A percentile compares a stretch with the other conserved stretches of the same genome.
Conservation (phyloP, 345 rosid genomes). For the Melaleuca quinquenervia region DNA sequence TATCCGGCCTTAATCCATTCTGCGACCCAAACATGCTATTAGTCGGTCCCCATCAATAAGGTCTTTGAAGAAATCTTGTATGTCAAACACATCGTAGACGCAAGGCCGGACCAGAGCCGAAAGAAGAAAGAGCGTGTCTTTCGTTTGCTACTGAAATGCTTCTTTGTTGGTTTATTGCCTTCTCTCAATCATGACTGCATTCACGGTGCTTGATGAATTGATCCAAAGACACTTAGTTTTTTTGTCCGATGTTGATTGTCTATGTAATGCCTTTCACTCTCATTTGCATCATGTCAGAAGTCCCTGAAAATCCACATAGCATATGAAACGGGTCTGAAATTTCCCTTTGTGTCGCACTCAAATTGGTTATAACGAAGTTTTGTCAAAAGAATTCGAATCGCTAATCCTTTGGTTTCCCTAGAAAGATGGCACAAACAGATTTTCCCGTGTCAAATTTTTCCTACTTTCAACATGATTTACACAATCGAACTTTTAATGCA, state of each 20-base stretch:
- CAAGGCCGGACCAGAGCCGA: neutral
- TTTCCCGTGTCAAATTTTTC: neutral
- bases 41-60: neutral
- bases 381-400: neutral
- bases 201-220: neutral
- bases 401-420: neutral
- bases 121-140: neutral
- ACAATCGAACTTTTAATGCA: neutral
- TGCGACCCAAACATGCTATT: neutral
- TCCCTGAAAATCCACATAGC: neutral
- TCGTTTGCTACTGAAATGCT: neutral
- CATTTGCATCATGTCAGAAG: neutral
- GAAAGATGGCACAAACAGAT: neutral
- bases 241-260: neutral
- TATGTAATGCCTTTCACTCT: neutral
- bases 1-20: neutral
- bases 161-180: neutral
- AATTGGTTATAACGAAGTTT: neutral
- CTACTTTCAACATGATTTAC: neutral
- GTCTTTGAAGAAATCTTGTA: neutral
- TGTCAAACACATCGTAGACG: neutral
- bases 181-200: neutral
- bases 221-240: neutral
- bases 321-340: neutral
- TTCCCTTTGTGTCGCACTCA: neutral